Base-by-base conservation (phyloP, 2,329 filamentous ascomycete genomes). In the Ilyonectria sp. region DNA sequence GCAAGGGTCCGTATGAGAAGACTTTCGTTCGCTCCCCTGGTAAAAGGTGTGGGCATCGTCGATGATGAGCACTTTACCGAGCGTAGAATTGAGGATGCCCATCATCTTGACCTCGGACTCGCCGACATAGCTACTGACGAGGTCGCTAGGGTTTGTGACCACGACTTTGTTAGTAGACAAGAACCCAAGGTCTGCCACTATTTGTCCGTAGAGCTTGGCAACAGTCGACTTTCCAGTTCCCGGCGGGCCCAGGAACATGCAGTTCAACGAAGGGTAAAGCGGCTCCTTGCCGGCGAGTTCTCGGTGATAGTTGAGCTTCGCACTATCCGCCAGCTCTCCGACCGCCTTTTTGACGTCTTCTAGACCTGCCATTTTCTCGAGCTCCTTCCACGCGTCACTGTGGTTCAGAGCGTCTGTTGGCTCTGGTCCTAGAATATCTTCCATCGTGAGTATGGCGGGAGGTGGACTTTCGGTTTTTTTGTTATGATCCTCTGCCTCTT, bases 201-300 rank as follows among this genome's bases (percentile, higher is more conserved):
- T 90, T 40, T 85, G 81, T 0, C 90, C 91, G 71, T 93, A 93
- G 0, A 93, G 77, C 74, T 91, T 92, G 0, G 90, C 92, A 0
- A 93, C 89, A 0, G 90, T 89, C 0, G 91, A 93, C 73, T 93
- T 93, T 0, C 92, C 91, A 0, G 91, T 93, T 0, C 92, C 91
- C 0, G 92, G 91, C 5, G 84, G 86, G 0, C 92, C 92, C 0
- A 93, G 76, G 62, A 93, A 92, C n/a, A 53, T 10, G 31, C 50
- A 31, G 31, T 35, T 53, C 5, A 53, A 31, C 10, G 50, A 15
- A 4, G 21, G 21, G n/a, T 53, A 15, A 23, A 53, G 31, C 10
- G 4, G 11, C n/a, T 37, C 50, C 8, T 53, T 53, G 9, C 50
- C 50, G 3, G 29, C 50, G n/a, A 53, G 50, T 15, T 53, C 53